Conservation (phyloP, 2,329 filamentous ascomycete species). For the Pseudogymnoascus destructans region DNA sequence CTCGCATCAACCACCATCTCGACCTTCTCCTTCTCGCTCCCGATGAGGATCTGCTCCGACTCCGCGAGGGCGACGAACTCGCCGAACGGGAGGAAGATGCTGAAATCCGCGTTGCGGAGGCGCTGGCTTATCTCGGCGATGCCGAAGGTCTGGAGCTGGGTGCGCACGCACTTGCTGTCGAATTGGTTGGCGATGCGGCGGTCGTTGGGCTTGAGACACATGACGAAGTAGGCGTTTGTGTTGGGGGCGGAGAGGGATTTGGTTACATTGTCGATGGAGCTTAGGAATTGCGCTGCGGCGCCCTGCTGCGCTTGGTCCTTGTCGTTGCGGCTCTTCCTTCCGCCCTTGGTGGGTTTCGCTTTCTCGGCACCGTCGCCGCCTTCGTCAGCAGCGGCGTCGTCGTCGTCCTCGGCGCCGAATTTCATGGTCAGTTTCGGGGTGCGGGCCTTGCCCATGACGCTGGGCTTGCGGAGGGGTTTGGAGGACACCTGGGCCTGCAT, state of each 20-base stretch:
- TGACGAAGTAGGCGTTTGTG: slow-evolving; percentile 90
- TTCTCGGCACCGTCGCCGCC: slow-evolving; percentile 32
- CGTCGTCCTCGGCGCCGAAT: slow-evolving; percentile 22
- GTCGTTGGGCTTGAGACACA: slow-evolving; percentile 95
- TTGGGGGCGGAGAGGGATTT: slow-evolving; percentile 71
- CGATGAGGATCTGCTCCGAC: slow-evolving; percentile 71
- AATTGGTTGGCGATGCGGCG: slow-evolving; percentile 96
- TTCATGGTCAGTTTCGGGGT: slow-evolving; percentile 28
- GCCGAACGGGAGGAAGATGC: slow-evolving; percentile 85
- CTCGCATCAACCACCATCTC: slow-evolving; percentile 86
- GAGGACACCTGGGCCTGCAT: slow-evolving; percentile 95
- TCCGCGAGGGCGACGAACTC: slow-evolving; percentile 89
- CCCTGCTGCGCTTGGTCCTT: slow-evolving; percentile 42
- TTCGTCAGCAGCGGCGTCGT: slow-evolving; percentile 35
- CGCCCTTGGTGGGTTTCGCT: slow-evolving; percentile 26
- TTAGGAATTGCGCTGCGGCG: slow-evolving; percentile 82
- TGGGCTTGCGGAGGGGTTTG: slow-evolving; percentile 83
- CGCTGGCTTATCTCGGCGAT: slow-evolving; percentile 95
- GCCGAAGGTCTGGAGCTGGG: slow-evolving; percentile 87
- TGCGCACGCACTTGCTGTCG: slow-evolving; percentile 94
- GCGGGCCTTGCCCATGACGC: slow-evolving; percentile 61
- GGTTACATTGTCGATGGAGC: slow-evolving; percentile 78
- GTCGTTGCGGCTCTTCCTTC: slow-evolving; percentile 34
- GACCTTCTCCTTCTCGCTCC: slow-evolving; percentile 82
- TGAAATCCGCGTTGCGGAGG: slow-evolving; percentile 86